Base-by-base conservation (phyloP, 257 asterid species). In the Capsicum rhomboideum region DNA sequence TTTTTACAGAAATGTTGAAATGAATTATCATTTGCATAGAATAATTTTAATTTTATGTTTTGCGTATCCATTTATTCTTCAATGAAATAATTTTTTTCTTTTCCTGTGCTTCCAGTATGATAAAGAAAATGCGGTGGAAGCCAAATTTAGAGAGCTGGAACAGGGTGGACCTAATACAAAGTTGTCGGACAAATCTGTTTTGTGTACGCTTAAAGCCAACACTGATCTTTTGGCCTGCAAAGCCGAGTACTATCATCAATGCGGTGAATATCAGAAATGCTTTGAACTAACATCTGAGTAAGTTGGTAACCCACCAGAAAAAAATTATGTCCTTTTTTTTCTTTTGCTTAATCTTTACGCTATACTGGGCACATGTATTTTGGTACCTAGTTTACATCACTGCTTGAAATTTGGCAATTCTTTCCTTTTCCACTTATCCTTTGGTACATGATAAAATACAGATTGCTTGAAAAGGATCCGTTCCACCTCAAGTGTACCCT, bases 381-480 rank as follows among this genome's bases (percentile, higher is more conserved):
- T n/a, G 78, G 66, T 46, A 50, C 17, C 80, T 52, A 10, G 50
- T 82, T 50, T 49, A 50, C 14, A 14, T 46, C 54, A 82, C 46
- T 67, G 44, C 68, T 49, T 75, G 52, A 69, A 82, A 26, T 56
- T 20, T 46, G 50, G 79, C 16, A 16, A n/a, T 23, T 68, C 17
- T 29, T 23, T 82, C 46, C 61, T 49, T 16, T 75, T 75, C 79
- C 40, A 13, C 83, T 61, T 84, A 29, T 84, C 71, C 83, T 83
- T 80, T 82, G 71, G 85, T 84, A 78, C 71, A 83, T 86, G 78
- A 82, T 85, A 82, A 64, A 77, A 89, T 89, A 79, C 94, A 97
- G 99, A 88, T 92, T 97, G 92, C 98, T 97, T 4, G 99, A 97
- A 90, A 97, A 95, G 90, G 99, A 97, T 86, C 99, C 99, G 42